phyloP scores from a whole-genome alignment of 2,329 filamentous ascomycete genomes.

The Gnomoniopsis smithogilvyi region DNA sequence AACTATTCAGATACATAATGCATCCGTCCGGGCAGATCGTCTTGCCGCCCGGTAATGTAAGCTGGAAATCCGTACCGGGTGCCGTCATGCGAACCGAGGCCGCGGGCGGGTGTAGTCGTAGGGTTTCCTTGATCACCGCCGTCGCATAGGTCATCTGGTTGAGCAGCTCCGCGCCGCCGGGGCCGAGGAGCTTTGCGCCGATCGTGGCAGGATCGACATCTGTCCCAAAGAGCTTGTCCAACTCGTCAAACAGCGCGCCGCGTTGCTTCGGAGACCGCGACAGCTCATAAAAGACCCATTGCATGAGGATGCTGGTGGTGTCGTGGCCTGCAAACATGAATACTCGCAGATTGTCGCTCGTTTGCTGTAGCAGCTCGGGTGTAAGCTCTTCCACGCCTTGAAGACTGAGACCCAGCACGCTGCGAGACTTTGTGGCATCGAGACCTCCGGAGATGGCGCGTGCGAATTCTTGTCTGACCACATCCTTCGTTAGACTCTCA shows the following conservation, averaged over 20 bases:
- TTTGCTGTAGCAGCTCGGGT: conserved; percentile 26
- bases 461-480: conserved; percentile 4
- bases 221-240: conserved; percentile 32
- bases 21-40: conserved; percentile 30
- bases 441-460: not conserved
- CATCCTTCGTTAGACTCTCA: conserved; percentile 8
- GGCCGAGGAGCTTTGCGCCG: conserved; percentile 23
- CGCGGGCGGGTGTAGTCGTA: conserved; percentile 23
- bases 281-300: conserved; percentile 36
- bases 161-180: conserved; percentile 28
- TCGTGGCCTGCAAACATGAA: conserved; percentile 41
- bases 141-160: conserved; percentile 25
- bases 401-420: conserved; percentile 32
- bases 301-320: conserved; percentile 34
- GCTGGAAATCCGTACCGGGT: conserved; percentile 26
- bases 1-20: conserved; percentile 32
- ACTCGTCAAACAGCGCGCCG: conserved; percentile 30
- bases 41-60: conserved; percentile 27
- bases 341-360: conserved; percentile 34
- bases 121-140: conserved; percentile 13
- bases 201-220: conserved; percentile 26
- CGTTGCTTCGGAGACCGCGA: conserved; percentile 28
- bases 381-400: conserved; percentile 26
- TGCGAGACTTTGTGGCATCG: conserved; percentile 20
- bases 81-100: conserved; percentile 27